Evolutionary conservation across 148 eudicot genomes (phyloP).

Genomic region (Vaccinium corymbosum): DNA sequence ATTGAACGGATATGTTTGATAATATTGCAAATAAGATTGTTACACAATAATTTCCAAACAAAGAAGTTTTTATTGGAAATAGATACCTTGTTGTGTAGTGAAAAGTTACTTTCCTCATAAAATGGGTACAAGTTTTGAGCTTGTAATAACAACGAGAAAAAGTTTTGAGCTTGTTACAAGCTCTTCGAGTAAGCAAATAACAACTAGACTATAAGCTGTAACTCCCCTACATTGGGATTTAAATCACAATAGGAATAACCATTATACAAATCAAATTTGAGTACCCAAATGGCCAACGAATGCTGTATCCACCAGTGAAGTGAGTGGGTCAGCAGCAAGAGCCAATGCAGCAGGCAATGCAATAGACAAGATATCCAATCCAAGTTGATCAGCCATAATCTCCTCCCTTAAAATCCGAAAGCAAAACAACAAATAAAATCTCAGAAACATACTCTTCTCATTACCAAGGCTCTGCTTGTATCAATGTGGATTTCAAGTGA

Average conservation of each 20-base stretch:
- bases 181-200: too few species aligned
- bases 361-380: slow-evolving; percentile 64
- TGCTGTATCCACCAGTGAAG: slow-evolving; percentile 85
- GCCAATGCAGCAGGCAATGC: slow-evolving; percentile 87
- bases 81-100: not conserved
- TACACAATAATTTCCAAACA: not conserved
- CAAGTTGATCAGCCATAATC: slow-evolving; percentile 57
- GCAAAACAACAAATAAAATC: not conserved
- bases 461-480: not conserved
- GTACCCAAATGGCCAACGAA: slow-evolving; percentile 92
- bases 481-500: not conserved
- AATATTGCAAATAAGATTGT: not conserved
- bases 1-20: not conserved
- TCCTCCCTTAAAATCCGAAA: not conserved
- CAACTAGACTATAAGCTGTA: too few species aligned
- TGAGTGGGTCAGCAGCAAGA: slow-evolving; percentile 86
- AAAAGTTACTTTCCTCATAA: not conserved
- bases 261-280: not conserved
- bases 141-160: not conserved
- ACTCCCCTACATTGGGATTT: not conserved
- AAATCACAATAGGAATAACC: not conserved
- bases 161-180: too few species aligned
- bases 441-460: not conserved
- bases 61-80: not conserved
- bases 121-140: not conserved